phyloP scores from a whole-genome alignment of 2,329 filamentous ascomycete genomes.

The Parastagonospora avenae region DNA sequence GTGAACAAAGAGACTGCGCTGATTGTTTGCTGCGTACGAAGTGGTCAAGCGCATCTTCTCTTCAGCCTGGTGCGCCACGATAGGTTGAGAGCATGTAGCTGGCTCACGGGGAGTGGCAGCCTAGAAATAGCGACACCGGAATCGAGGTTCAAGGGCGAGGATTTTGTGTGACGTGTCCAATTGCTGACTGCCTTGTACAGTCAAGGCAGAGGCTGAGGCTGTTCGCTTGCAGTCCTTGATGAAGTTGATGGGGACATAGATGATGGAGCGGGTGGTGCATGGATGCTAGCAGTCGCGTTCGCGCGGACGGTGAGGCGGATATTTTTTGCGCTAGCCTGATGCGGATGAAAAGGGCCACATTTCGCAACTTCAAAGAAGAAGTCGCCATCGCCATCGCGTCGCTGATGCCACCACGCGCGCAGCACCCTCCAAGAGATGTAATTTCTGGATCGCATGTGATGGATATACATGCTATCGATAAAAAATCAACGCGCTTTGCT shows the following conservation, averaged over 20 bases:
- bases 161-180: conserved; percentile 8
- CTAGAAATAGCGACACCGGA: conserved; percentile 11
- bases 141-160: neutral
- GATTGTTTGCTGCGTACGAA: conserved; percentile 13
- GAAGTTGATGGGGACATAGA: neutral
- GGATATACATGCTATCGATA: neutral
- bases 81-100: conserved; percentile 10
- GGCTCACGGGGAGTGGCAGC: conserved; percentile 24
- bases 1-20: conserved; percentile 1
- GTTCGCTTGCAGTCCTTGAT: neutral
- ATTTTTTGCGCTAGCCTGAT: neutral
- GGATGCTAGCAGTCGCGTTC: neutral
- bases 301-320: neutral
- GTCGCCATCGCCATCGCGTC: neutral
- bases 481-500: conserved; percentile 3
- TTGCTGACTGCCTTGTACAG: conserved; percentile 1
- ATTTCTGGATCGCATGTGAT: neutral
- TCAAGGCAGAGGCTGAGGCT: neutral
- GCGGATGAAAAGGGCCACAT: neutral
- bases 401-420: conserved; percentile 2
- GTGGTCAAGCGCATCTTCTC: conserved; percentile 12
- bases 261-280: neutral
- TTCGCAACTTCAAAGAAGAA: neutral
- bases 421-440: neutral
- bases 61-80: conserved; percentile 26